Base-by-base conservation (phyloP, 2,329 filamentous ascomycete species). In the Westerdykella aurantiaca region DNA sequence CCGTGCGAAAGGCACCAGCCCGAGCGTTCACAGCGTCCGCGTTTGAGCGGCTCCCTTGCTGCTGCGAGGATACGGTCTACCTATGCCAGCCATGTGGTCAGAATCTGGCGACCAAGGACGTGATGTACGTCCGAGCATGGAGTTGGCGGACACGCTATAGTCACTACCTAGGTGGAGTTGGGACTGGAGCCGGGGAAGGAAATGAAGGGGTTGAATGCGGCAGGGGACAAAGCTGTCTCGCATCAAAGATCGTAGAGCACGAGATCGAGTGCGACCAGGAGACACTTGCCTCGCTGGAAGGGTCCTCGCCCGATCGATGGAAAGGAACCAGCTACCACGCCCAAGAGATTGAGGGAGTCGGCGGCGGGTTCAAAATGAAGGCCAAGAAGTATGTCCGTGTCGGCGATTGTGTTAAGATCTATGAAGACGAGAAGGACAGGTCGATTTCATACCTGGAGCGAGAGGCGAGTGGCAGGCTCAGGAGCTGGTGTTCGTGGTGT, bases 401-500 rank as follows among this genome's bases (percentile, higher is more conserved):
- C 0, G 91, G 90, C 1, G 86, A 85, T 4, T 88, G 85, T 49
- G 91, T 96, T 11, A 85, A 85, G 49, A 88, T 95, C 63, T 89
- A 83, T 70, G 85, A 87, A 51, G 88, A 76, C 6, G 81, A 69
- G 49, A 52, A 55, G 16, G 61, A 67, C 17, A 59, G 59, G 41
- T 56, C 55, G 16, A 62, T 80, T 4, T 75, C 77, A 45, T 84
- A 85, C 52, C 71, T 96, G 21, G 75, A 76, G 13, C 72, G 84
- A 18, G 91, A 97, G 67, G 77, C 83, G 42, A 73, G 73, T 12
- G 86, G 87, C 0, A 67, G 70, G 39, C 74, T 81, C 44, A 77
- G 90, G 48, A 89, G 86, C 61, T 95, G 88, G 88, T 97, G 90
- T 66, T 88, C 86, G 0, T 96, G 91, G 90, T 97, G 91, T 65